These are phyloP conservation scores for Hymenoscyphus fructigenus DNA, from an alignment of 2,329 filamentous ascomycete species.

Conservation along the genomic window DNA sequence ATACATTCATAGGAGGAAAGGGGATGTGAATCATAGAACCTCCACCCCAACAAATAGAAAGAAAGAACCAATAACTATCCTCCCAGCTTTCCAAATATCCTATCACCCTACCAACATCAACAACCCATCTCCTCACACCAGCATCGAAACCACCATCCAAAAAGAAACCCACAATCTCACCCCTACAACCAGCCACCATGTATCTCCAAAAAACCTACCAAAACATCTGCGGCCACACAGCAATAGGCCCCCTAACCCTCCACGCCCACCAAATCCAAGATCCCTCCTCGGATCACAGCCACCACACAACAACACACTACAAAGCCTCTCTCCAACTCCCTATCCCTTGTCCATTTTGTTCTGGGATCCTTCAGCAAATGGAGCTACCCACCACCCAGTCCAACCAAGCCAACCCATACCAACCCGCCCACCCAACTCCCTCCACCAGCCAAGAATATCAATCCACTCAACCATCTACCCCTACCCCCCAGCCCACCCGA, in stretches of 20 bases:
- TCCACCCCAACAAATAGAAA: too few species aligned
- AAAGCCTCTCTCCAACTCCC: neutral
- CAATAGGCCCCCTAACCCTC: neutral
- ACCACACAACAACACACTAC: neutral
- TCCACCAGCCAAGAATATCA: too few species aligned
- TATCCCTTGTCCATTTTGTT: slow-evolving; percentile 4
- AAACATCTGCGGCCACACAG: slow-evolving; percentile 10
- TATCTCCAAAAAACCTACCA: neutral
- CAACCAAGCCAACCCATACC: too few species aligned
- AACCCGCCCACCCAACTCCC: too few species aligned
- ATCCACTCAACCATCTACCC: neutral
- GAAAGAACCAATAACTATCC: too few species aligned
- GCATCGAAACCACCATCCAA: neutral
- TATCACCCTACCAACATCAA: too few species aligned
- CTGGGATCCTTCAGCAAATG: neutral
- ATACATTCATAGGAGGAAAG: too few species aligned
- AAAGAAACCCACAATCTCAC: too few species aligned
- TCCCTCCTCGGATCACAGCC: too few species aligned
- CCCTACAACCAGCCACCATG: neutral
- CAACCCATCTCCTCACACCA: too few species aligned
- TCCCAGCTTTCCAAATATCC: too few species aligned
- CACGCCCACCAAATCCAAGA: neutral
- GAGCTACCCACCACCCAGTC: neutral
- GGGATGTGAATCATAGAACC: too few species aligned
- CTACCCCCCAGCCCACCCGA: neutral